These are phyloP conservation scores for Apiospora pterosperma DNA, from an alignment of 2,329 filamentous ascomycete genomes.

Conservation along the genomic window DNA sequence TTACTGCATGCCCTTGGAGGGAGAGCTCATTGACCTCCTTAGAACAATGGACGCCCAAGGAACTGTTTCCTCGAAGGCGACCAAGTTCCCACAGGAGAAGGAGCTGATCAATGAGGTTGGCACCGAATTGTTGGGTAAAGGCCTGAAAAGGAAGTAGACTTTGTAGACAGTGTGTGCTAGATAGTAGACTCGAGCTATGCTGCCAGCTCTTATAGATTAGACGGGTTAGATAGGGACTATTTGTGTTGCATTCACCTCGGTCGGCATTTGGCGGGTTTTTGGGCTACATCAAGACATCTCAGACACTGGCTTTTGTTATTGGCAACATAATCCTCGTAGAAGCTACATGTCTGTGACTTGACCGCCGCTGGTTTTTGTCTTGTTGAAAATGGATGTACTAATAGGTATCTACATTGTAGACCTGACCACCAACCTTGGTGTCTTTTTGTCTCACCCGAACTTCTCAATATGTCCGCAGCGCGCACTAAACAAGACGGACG, in stretches of 20 bases:
- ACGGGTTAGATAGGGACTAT: background rate
- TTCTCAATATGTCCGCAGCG: background rate
- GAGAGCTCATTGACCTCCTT: constrained; percentile 78
- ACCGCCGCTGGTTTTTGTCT: background rate
- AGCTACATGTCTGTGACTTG: background rate
- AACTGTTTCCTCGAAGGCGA: constrained; percentile 57
- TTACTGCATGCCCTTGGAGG: constrained; percentile 66
- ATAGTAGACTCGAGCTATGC: background rate
- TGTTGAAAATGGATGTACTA: background rate
- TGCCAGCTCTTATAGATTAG: background rate
- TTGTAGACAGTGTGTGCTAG: background rate
- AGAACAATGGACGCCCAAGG: constrained; percentile 71
- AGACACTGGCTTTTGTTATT: background rate
- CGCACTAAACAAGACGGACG: background rate
- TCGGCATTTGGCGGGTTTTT: background rate
- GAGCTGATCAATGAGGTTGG: constrained; percentile 55
- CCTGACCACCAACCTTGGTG: background rate
- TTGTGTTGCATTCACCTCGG: background rate
- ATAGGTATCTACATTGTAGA: background rate
- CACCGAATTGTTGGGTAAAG: constrained; percentile 47
- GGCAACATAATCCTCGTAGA: background rate
- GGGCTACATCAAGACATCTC: background rate
- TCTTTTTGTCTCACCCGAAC: background rate
- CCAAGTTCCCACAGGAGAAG: constrained; percentile 51
- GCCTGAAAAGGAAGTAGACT: constrained; percentile 33